Evolutionary conservation across 1,139 yeast genomes (phyloP).

Genomic region (Schizosaccharomyces versatilis): DNA sequence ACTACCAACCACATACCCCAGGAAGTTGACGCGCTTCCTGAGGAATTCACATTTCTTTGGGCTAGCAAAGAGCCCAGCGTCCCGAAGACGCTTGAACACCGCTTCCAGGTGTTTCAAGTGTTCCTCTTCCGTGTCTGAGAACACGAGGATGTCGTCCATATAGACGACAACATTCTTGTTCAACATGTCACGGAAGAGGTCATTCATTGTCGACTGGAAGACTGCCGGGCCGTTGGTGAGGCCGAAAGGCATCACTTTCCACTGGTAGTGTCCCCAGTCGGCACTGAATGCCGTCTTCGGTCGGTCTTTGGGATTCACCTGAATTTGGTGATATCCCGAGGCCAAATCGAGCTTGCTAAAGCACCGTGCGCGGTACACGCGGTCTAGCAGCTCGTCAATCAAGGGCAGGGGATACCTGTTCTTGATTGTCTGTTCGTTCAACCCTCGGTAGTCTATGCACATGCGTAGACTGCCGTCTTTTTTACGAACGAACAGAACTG

Average conservation of each 20-base stretch:
- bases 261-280: no score
- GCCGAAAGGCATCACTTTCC: not conserved
- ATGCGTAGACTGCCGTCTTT: no score
- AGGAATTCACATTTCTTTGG: not conserved
- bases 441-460: no score
- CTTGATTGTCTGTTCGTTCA: no score
- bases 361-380: no score
- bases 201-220: not conserved
- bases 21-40: not conserved
- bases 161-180: not conserved
- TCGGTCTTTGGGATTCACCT: no score
- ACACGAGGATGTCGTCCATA: not conserved
- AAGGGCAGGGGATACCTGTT: no score
- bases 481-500: no score
- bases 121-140: not conserved
- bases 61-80: not conserved
- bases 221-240: not conserved
- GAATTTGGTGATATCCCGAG: no score
- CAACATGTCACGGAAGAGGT: not conserved
- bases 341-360: no score
- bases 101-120: not conserved
- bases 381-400: no score
- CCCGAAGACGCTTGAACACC: not conserved
- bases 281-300: no score
- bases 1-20: not conserved